Percentiles rank a stretch among this genome's conserved stretches.
Conservation (phyloP, 1,284 basidiomycete species). For the Limonomyces culmigenus region DNA sequence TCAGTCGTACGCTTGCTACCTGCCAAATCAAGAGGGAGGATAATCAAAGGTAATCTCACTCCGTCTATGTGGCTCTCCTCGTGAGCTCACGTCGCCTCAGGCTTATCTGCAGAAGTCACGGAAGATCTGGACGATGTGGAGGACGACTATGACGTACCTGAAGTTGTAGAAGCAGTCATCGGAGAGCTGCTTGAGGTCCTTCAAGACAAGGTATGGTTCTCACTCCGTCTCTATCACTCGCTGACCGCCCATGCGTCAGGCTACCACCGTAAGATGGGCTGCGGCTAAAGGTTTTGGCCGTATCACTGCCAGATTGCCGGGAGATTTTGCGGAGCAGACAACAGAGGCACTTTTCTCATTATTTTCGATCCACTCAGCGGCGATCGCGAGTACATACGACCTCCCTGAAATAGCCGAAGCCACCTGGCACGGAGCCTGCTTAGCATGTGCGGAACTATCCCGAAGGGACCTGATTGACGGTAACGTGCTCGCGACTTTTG, state of each 20-base stretch:
- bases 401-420: constrained; percentile 64
- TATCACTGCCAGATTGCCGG: constrained; percentile 67
- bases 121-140: constrained; percentile 12
- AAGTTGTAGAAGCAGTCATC: constrained; percentile 63
- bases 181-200: constrained; percentile 62
- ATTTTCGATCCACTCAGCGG: constrained; percentile 51
- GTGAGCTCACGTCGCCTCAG: too few species aligned
- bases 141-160: constrained; percentile 58
- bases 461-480: constrained; percentile 58
- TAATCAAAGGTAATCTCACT: constrained; percentile 22
- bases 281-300: constrained; percentile 87
- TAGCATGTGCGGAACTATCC: constrained; percentile 87
- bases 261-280: constrained; percentile 91
- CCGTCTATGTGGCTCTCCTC: neutral
- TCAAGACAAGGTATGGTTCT: constrained; percentile 58
- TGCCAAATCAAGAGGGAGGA: constrained; percentile 17
- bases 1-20: constrained; percentile 49
- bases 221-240: constrained; percentile 1
- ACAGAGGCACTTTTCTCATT: constrained; percentile 58
- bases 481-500: constrained; percentile 39
- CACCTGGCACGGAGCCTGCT: constrained; percentile 90
- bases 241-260: constrained; percentile 28
- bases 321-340: constrained; percentile 64
- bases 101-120: too few species aligned
- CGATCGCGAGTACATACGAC: constrained; percentile 46